A percentile compares a stretch with the other conserved stretches of the same genome.
phyloP scores from a whole-genome alignment of 2,329 filamentous ascomycete genomes.

The Metarhizium guizhouense region DNA sequence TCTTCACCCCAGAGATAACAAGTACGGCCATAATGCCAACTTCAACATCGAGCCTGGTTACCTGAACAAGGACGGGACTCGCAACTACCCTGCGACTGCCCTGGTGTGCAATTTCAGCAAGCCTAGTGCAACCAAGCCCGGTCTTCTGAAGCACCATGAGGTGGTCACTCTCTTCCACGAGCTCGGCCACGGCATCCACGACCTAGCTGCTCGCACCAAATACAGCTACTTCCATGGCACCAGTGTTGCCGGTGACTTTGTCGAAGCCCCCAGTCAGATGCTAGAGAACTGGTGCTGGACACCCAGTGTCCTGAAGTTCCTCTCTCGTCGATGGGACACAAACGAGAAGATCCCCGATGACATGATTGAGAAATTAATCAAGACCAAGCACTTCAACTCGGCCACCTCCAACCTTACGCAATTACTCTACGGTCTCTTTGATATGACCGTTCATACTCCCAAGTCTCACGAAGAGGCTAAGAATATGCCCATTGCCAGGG shows the following conservation, averaged over 20 bases:
- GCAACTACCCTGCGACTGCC: constrained; percentile 68
- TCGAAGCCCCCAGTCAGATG: constrained; percentile 66
- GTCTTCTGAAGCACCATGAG: constrained; percentile 73
- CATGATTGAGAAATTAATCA: constrained; percentile 64
- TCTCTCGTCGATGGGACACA: constrained; percentile 67
- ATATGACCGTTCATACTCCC: constrained; percentile 73
- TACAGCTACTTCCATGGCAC: constrained; percentile 63
- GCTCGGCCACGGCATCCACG: constrained; percentile 62
- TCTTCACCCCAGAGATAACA: constrained; percentile 69
- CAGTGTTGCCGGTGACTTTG: constrained; percentile 57
- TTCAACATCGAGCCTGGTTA: constrained; percentile 73
- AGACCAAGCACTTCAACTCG: constrained; percentile 73
- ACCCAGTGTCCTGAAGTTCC: constrained; percentile 51
- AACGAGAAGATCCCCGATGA: constrained; percentile 64
- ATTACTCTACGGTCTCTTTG: constrained; percentile 73
- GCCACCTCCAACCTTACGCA: constrained; percentile 71
- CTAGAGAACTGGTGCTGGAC: constrained; percentile 72
- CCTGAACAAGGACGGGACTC: constrained; percentile 55
- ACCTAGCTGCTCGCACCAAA: constrained; percentile 52
- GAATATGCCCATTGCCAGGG: constrained; percentile 51
- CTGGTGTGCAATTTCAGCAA: constrained; percentile 83
- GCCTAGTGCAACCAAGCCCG: constrained; percentile 66
- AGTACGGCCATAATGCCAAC: constrained; percentile 79
- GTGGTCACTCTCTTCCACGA: constrained; percentile 78
- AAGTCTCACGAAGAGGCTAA: constrained; percentile 60